phyloP scores from a whole-genome alignment of 176 grass and related monocot species.

The Alloteropsis semialata region DNA sequence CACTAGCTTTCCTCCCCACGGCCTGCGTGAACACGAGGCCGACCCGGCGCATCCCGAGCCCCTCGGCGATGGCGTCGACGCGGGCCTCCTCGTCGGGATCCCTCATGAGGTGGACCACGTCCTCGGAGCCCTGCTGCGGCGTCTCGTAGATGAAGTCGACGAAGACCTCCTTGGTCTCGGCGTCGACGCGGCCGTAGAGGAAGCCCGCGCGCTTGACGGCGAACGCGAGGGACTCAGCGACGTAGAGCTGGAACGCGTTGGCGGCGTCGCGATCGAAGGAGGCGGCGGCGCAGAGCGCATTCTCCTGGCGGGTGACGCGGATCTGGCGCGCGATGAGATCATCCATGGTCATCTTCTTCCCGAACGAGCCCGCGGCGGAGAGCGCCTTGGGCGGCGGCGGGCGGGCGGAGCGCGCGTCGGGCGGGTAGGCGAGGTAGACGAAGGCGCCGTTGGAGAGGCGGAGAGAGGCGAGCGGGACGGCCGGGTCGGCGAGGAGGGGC shows the following conservation, averaged over 20 bases:
- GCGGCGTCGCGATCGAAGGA: slow-evolving; percentile 81
- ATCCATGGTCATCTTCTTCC: slow-evolving; percentile 93
- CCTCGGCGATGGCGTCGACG: slow-evolving; percentile 68
- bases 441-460: slow-evolving; percentile 65
- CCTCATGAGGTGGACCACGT: slow-evolving; percentile 53
- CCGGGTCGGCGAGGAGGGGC: slow-evolving; percentile 31
- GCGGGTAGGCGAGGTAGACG: slow-evolving; percentile 60
- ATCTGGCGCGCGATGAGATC: slow-evolving; percentile 95
- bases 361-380: slow-evolving; percentile 64
- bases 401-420: slow-evolving; percentile 23
- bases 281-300: slow-evolving; percentile 62
- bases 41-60: slow-evolving; percentile 75
- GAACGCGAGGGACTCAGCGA: slow-evolving; percentile 75
- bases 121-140: slow-evolving; percentile 69
- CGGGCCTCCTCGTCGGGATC: slow-evolving; percentile 67
- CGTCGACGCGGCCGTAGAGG: slow-evolving; percentile 69
- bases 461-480: slow-evolving; percentile 41
- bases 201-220: slow-evolving; percentile 80
- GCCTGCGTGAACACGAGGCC: slow-evolving; percentile 94
- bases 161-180: slow-evolving; percentile 44
- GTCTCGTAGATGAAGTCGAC: slow-evolving; percentile 98
- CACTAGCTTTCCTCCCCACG: slow-evolving; percentile 69
- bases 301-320: slow-evolving; percentile 91
- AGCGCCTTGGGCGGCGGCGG: slow-evolving; percentile 48
- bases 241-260: slow-evolving; percentile 87